These are phyloP conservation scores for Beauveria rudraprayagi DNA, from an alignment of 2,329 filamentous ascomycete species.

Conservation along the genomic window DNA sequence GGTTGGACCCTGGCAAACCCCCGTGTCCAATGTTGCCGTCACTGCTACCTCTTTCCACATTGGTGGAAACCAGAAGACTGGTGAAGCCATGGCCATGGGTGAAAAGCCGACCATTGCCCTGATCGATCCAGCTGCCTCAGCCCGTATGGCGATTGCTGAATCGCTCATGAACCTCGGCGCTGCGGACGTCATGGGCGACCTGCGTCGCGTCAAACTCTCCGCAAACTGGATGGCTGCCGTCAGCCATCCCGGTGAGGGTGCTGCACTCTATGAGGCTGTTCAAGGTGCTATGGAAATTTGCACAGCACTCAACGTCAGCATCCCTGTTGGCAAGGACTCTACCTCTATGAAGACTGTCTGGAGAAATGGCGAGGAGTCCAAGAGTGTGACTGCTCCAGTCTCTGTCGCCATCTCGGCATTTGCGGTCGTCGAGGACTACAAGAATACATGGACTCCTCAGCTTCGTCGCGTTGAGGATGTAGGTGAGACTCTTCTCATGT, in stretches of 20 bases:
- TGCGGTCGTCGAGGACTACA: slow-evolving; percentile 70
- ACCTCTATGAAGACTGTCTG: slow-evolving; percentile 99
- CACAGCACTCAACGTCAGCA: slow-evolving; percentile 80
- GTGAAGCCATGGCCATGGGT: slow-evolving; percentile 97
- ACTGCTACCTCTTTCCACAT: slow-evolving; percentile 72
- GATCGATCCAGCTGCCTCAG: slow-evolving; percentile 82
- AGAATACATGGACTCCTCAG: slow-evolving; percentile 89
- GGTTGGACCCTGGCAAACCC: slow-evolving; percentile 93
- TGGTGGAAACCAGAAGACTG: slow-evolving; percentile 59
- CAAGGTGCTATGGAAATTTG: slow-evolving; percentile 89
- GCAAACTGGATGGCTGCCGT: slow-evolving; percentile 99
- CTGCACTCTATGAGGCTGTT: slow-evolving; percentile 86
- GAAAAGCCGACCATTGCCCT: slow-evolving; percentile 85
- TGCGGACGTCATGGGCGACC: slow-evolving; percentile 58
- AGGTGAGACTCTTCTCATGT: slow-evolving; percentile 80
- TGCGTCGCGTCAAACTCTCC: slow-evolving; percentile 77
- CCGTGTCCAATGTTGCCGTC: slow-evolving; percentile 88
- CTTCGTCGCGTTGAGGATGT: slow-evolving; percentile 77
- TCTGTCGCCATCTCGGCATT: slow-evolving; percentile 90
- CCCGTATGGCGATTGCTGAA: slow-evolving; percentile 93
- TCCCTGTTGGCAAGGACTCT: slow-evolving; percentile 95
- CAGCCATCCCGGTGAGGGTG: slow-evolving; percentile 84
- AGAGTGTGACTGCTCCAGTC: slow-evolving; percentile 86
- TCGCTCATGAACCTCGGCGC: slow-evolving; percentile 89
- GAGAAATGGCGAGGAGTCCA: slow-evolving; percentile 63